A percentile compares a stretch with the other conserved stretches of the same genome.
These are phyloP conservation scores for Salix viminalis DNA, from an alignment of 345 rosid genomes.

Conservation along the genomic window DNA sequence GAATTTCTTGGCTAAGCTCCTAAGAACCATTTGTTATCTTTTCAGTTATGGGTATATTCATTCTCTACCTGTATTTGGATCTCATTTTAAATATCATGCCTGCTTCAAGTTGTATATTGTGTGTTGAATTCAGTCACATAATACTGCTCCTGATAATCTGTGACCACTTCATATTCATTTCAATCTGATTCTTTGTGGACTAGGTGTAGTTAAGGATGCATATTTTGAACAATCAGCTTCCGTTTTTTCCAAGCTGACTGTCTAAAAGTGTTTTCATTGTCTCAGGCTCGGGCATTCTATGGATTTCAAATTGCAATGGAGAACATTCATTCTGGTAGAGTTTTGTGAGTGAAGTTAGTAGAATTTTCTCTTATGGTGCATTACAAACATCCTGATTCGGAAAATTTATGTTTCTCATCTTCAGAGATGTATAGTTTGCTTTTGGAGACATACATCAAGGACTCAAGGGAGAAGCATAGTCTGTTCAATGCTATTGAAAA, in stretches of 20 bases:
- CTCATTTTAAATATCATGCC: background rate
- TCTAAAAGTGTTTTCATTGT: constrained; percentile 23
- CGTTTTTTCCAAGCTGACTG: background rate
- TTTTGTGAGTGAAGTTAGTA: constrained; percentile 10
- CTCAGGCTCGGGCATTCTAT: constrained; percentile 88
- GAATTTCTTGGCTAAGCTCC: constrained; percentile 1
- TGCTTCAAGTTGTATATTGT: background rate
- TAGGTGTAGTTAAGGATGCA: constrained; percentile 1
- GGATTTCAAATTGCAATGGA: constrained; percentile 96
- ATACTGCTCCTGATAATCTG: background rate
- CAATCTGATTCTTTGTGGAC: background rate
- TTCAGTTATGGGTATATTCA: background rate
- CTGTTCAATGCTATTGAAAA: constrained; percentile 78
- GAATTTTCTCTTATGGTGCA: background rate
- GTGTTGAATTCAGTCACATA: background rate
- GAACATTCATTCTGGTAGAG: constrained; percentile 87
- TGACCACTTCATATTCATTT: background rate
- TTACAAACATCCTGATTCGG: constrained; percentile 10
- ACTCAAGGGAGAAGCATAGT: constrained; percentile 72
- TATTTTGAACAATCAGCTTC: background rate
- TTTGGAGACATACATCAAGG: constrained; percentile 84
- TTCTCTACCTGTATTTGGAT: background rate
- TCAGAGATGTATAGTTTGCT: constrained; percentile 94
- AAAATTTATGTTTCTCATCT: constrained; percentile 2
- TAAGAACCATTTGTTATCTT: background rate